Conservation (phyloP, 805 yeast genomes). For the Ogataea paraovalis region DNA sequence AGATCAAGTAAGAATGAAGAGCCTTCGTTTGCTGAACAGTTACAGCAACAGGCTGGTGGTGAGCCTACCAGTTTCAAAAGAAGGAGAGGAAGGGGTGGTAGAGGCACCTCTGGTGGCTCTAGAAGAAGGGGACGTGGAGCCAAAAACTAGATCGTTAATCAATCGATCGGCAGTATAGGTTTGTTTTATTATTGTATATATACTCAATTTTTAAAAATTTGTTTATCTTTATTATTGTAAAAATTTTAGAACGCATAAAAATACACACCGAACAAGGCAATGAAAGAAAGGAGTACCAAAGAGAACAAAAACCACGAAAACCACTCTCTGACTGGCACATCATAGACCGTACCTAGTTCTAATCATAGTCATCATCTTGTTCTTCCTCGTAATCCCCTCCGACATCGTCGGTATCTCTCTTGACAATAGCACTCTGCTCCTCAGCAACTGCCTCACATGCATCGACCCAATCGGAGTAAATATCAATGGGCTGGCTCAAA, state of each 20-base stretch:
- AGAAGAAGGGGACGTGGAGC: constrained; percentile 1
- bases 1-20: neutral
- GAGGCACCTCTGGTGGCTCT: neutral
- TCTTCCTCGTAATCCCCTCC: constrained; percentile 15
- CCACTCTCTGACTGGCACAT: no score
- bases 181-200: neutral
- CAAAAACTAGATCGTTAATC: neutral
- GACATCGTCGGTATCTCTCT: constrained; percentile 21
- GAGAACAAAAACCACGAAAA: neutral
- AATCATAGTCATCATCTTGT: constrained; percentile 20
- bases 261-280: neutral
- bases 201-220: neutral
- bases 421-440: constrained; percentile 35
- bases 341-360: no score
- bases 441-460: constrained; percentile 89
- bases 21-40: constrained; percentile 1
- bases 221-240: no score
- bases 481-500: constrained; percentile 85
- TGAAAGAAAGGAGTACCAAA: neutral
- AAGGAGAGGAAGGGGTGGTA: constrained; percentile 1
- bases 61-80: neutral
- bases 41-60: neutral
- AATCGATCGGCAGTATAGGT: neutral
- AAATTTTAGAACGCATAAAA: no score
- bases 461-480: constrained; percentile 96